Evolutionary conservation across 2,329 filamentous ascomycete genomes (phyloP).

Genomic region (Fusarium chuoi): DNA sequence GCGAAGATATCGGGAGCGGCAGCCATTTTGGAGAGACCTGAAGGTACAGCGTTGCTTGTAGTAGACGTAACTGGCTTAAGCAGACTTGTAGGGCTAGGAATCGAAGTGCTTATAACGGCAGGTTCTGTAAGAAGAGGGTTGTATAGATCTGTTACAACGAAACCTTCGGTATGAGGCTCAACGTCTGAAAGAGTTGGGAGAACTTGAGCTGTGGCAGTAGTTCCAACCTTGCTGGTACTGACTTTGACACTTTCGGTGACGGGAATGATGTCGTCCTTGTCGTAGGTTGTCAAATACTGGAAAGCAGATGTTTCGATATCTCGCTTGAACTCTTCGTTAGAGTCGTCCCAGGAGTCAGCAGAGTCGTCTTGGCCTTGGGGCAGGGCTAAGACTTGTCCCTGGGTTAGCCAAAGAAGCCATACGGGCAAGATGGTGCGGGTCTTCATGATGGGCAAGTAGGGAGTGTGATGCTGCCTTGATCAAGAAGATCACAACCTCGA

Average conservation of each 20-base stretch:
- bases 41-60: slow-evolving; percentile 35
- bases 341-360: slow-evolving; percentile 9
- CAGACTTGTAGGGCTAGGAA: slow-evolving; percentile 52
- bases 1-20: slow-evolving; percentile 63
- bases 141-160: slow-evolving; percentile 41
- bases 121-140: slow-evolving; percentile 28
- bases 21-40: slow-evolving; percentile 39
- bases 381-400: slow-evolving; percentile 37
- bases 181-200: slow-evolving; percentile 46
- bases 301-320: slow-evolving; percentile 33
- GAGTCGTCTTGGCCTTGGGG: slow-evolving; percentile 16
- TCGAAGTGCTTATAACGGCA: slow-evolving; percentile 39
- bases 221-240: slow-evolving; percentile 35
- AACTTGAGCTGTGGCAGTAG: slow-evolving; percentile 44
- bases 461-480: slow-evolving; percentile 1
- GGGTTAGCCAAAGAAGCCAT: slow-evolving; percentile 45
- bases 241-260: slow-evolving; percentile 42
- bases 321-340: slow-evolving; percentile 32
- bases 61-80: slow-evolving; percentile 42
- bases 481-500: slow-evolving; percentile 19
- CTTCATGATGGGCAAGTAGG: slow-evolving; percentile 36
- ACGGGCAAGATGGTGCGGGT: slow-evolving; percentile 34
- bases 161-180: slow-evolving; percentile 47
- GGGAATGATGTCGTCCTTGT: slow-evolving; percentile 43
- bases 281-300: slow-evolving; percentile 41